Conservation (phyloP, 1,284 basidiomycete genomes). For the Porogramme epimiltina region DNA sequence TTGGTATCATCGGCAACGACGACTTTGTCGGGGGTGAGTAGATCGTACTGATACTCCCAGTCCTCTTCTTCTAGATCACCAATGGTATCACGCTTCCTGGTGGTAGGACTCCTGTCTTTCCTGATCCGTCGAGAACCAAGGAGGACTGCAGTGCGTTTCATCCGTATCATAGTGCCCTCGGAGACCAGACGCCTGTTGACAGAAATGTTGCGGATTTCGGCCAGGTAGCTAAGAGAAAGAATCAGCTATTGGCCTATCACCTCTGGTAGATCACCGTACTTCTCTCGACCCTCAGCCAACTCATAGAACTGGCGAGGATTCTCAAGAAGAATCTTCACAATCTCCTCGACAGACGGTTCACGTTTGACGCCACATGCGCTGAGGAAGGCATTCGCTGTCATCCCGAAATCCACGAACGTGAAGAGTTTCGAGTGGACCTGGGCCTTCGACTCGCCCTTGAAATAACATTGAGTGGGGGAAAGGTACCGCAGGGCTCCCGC, state of each 20-base stretch:
- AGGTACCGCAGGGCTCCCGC: slow-evolving; percentile 46
- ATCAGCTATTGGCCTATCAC: background rate
- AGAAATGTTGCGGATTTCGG: slow-evolving; percentile 84
- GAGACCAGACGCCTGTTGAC: slow-evolving; percentile 71
- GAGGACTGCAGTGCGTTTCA: slow-evolving; percentile 75
- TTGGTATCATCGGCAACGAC: slow-evolving; percentile 84
- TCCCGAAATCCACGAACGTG: slow-evolving; percentile 89
- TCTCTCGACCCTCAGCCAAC: slow-evolving; percentile 62
- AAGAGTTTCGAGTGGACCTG: slow-evolving; percentile 79
- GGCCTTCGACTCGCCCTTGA: slow-evolving; percentile 52
- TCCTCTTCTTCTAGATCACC: slow-evolving; percentile 58
- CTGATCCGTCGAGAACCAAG: slow-evolving; percentile 67
- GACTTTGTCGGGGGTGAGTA: slow-evolving; percentile 63
- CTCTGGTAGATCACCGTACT: slow-evolving; percentile 43
- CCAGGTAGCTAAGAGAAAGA: slow-evolving; percentile 63
- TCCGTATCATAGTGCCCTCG: slow-evolving; percentile 52
- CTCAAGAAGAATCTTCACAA: slow-evolving; percentile 63
- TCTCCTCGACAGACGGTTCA: slow-evolving; percentile 87
- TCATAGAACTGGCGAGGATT: slow-evolving; percentile 74
- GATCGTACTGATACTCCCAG: slow-evolving; percentile 66
- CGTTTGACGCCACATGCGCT: slow-evolving; percentile 86
- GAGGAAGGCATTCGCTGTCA: slow-evolving; percentile 82
- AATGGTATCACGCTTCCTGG: slow-evolving; percentile 30
- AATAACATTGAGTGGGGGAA: slow-evolving; percentile 70
- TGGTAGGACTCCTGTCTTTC: slow-evolving; percentile 35